Base-by-base conservation (phyloP, 179 eudicot species). In the Gypsophila paniculata region DNA sequence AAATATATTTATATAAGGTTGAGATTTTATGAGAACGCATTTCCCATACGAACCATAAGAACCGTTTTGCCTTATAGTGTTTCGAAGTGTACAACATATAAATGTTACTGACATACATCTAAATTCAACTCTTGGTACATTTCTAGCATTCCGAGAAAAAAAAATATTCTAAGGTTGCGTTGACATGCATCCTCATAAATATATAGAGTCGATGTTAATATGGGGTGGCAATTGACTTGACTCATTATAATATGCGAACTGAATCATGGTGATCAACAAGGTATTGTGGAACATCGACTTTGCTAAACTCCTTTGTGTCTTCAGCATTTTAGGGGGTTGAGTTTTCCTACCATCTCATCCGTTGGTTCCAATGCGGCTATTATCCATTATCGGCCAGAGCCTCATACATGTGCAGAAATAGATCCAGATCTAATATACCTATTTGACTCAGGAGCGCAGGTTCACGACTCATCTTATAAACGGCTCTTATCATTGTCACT, bases 401-500 rank as follows among this genome's bases (percentile, higher is more conserved):
- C 86, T 17, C 58, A 91, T 78, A 83, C 88, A 42, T 92, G 97
- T 83, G 82, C 94, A 15, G 99, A 94, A 82, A 83, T 94, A 75
- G 90, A 90, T 80, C 90, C 99, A 5, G 83, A 92, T 74, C 78
- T 82, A 72, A 94, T 94, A 74, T 92, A 94, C 76, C 81, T 94
- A 49, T 86, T 78, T 82, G 99, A 94, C 78, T 94, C 99, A 13
- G 97, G 96, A 65, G 99, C 91, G 58, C 99, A 94, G 99, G 99
- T 91, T 74, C 62, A 73, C 72, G 60, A 61, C 46, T 61, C 51
- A 48, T 22, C 23, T 52, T 11, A 68, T 67, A 13, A 17, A 74
- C 52, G 38, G 64, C 61, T 36, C 42, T 36, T 36, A 2, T 36
- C 7, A 2, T 2, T 36, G 3, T 36, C 7, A 36, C 42, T 59